phyloP scores from a whole-genome alignment of 306 rosid genomes.

The Medicago truncatula region MtrunA17r5.0-ANR NC_053043.1:6865001-6865500 shows the following conservation, averaged over 20 bases:
- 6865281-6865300: constrained; percentile 46
- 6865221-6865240: constrained; percentile 45
- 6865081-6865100: constrained; percentile 61
- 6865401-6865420: constrained; percentile 55
- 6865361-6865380: constrained; percentile 40
- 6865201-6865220: constrained; percentile 54
- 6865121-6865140: constrained; percentile 71
- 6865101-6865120: constrained; percentile 62
- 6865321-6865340: constrained; percentile 41
- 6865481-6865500: constrained; percentile 49
- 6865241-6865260: constrained; percentile 53
- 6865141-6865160: constrained; percentile 69
- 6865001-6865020: constrained; percentile 56
- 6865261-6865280: constrained; percentile 49
- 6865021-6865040: constrained; percentile 53
- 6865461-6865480: constrained; percentile 50
- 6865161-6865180: constrained; percentile 49
- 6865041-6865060: constrained; percentile 64
- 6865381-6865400: constrained; percentile 60
- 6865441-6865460: constrained; percentile 60
- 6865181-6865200: constrained; percentile 49
- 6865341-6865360: constrained; percentile 40
- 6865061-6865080: constrained; percentile 78
- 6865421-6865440: constrained; percentile 70
- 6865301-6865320: constrained; percentile 50